phyloP scores from a whole-genome alignment of 2,329 filamentous ascomycete species.

The Stachybotrys chartarum region DNA sequence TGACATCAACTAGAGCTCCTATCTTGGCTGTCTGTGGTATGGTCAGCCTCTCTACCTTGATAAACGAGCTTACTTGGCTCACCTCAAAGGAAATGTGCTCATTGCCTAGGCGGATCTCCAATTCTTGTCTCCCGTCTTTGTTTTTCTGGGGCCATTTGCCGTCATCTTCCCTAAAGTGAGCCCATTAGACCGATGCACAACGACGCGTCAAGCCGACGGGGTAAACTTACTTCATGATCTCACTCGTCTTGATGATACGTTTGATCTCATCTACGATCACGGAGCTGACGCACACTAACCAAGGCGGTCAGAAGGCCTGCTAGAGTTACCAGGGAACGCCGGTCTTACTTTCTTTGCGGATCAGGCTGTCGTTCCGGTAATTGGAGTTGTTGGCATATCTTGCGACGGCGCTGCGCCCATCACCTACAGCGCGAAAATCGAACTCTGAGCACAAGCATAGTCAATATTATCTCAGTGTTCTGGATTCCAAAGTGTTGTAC shows the following conservation, averaged over 20 bases:
- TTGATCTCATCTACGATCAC: slow-evolving; percentile 90
- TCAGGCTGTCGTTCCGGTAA: slow-evolving; percentile 96
- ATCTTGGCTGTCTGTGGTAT: slow-evolving; percentile 83
- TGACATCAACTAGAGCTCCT: slow-evolving; percentile 92
- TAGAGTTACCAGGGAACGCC: background rate
- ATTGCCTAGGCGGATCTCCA: slow-evolving; percentile 87
- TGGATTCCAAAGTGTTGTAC: too few species aligned
- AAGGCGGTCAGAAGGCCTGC: background rate
- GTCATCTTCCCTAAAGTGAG: slow-evolving; percentile 73
- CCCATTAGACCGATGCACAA: background rate
- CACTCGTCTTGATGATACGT: slow-evolving; percentile 92
- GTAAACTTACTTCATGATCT: slow-evolving; percentile 79
- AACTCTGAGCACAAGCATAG: slow-evolving; percentile 58
- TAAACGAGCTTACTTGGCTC: slow-evolving; percentile 15
- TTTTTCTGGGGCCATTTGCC: slow-evolving; percentile 99
- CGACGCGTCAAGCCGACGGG: background rate
- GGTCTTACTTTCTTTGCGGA: slow-evolving; percentile 96
- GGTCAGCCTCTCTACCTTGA: slow-evolving; percentile 1
- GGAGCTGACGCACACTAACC: slow-evolving; percentile 87
- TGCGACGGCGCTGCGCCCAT: slow-evolving; percentile 87
- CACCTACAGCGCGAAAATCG: slow-evolving; percentile 86
- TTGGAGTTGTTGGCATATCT: slow-evolving; percentile 99
- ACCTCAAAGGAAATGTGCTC: slow-evolving; percentile 99
- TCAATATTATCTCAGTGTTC: too few species aligned
- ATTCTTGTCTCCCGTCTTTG: slow-evolving; percentile 93